Evolutionary conservation across 2,329 filamentous ascomycete genomes (phyloP), one percentile per base, ranked within the genome.

Genomic region (Fusarium sp.): DNA sequence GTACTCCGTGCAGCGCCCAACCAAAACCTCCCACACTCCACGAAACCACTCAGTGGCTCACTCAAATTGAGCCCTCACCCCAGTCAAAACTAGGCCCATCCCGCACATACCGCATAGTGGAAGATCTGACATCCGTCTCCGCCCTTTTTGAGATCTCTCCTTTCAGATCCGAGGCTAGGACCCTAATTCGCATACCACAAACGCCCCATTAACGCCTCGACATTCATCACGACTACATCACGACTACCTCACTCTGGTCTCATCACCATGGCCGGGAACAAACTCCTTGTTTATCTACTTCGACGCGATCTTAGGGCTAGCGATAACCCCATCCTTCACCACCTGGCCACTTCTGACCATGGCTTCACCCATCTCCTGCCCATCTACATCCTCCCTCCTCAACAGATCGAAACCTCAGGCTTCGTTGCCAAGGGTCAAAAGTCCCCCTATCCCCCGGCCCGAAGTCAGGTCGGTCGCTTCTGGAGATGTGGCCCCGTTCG

Each of bases 401-500:
- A 91, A 50, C 91, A 95, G 70, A 80, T 94, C 21, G 91, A 95
- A 74, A 82, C 92, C 1, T 91, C 90, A 0, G 92, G 92, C 3
- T 92, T 95, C 71, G 78, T 94, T n/a, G 78, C 79, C 15, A 75
- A 84, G 43, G 79, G 82, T 13, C 71, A 78, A 47, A 78, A 81
- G 47, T 91, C 85, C 9, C 92, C 92, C 0, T 94, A 91, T 65
- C 88, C 88, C 0, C 86, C 89, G 72, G 90, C 91, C 5, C 83
- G 85, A 58, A 92, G 90, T 70, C 76, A 82, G n/a, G 79, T 91
- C 5, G 90, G 85, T 14, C 81, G 83, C 2, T 91, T 92, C 74
- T 93, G 90, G 89, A 83, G 91, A 74, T 93, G 90, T 71, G 91
- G 92, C 4, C 88, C 87, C 7, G 87, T 91, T 71, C 85, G 92